Evolutionary conservation across 345 rosid species (phyloP).

Genomic region (Eucalyptus decipiens): DNA sequence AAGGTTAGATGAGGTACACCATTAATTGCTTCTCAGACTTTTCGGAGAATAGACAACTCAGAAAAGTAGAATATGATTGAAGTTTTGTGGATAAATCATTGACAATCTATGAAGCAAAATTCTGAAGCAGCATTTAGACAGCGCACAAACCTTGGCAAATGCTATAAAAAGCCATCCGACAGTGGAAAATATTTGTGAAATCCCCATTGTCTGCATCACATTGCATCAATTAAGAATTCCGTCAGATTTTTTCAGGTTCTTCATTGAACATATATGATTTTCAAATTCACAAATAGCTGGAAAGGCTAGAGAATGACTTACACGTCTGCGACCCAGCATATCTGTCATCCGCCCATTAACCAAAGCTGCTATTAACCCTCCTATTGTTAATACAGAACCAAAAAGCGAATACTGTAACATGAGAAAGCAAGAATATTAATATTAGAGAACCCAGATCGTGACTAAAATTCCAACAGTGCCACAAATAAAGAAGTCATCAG

Average conservation of each 20-base stretch:
- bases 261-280: neutral
- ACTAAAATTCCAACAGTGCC: neutral
- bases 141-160: constrained; percentile 15
- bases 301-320: neutral
- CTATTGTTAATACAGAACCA: constrained; percentile 16
- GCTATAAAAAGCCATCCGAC: constrained; percentile 46
- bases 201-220: constrained; percentile 41
- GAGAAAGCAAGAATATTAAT: neutral
- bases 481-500: neutral
- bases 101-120: neutral
- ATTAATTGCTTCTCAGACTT: neutral
- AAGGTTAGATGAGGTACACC: neutral
- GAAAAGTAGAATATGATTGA: neutral
- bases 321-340: constrained; percentile 18
- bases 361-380: constrained; percentile 18
- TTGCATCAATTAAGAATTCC: neutral
- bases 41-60: neutral
- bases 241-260: neutral
- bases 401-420: constrained; percentile 23
- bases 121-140: neutral
- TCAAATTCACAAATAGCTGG: neutral
- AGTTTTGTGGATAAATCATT: neutral
- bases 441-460: neutral
- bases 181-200: constrained; percentile 25
- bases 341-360: constrained; percentile 18